Evolutionary conservation across 441 rosid genomes (phyloP).

Genomic region (Eutrema salsugineum): DNA sequence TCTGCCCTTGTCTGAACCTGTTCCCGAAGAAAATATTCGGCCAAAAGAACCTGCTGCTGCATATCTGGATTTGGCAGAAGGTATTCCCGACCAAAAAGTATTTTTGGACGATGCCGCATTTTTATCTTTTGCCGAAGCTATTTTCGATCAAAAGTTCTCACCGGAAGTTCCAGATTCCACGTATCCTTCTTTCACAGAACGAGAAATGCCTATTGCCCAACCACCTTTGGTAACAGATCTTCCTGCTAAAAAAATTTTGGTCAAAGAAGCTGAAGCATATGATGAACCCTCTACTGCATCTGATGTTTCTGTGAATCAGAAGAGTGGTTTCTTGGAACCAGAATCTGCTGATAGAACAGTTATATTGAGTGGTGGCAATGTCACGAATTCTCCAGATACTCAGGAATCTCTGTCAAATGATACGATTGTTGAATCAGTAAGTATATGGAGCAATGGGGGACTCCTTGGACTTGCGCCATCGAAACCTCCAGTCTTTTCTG

Average conservation of each 20-base stretch:
- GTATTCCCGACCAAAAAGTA: conserved; percentile 33
- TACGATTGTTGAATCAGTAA: conserved; percentile 41
- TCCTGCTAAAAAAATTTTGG: not conserved
- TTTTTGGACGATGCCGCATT: conserved; percentile 34
- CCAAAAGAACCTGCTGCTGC: conserved; percentile 26
- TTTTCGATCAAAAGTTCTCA: conserved; percentile 32
- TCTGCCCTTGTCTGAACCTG: not conserved
- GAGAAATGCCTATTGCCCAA: not conserved
- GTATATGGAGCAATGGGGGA: conserved; percentile 93
- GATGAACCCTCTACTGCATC: conserved; percentile 32
- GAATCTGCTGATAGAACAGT: conserved; percentile 29
- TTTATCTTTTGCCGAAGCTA: conserved; percentile 35
- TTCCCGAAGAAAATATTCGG: not conserved
- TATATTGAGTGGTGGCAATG: conserved; percentile 2
- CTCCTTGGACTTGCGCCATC: conserved; percentile 90
- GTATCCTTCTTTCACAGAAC: not conserved
- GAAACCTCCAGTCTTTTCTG: conserved; percentile 85
- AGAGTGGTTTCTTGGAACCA: conserved; percentile 17
- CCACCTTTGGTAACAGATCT: conserved; percentile 10
- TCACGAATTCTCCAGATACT: conserved; percentile 21
- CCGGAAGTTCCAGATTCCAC: conserved; percentile 24
- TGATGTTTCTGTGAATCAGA: conserved; percentile 10
- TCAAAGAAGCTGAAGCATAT: conserved; percentile 9
- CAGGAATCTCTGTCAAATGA: conserved; percentile 40
- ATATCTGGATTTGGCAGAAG: conserved; percentile 28